These are phyloP conservation scores for Spinellus fusiger DNA, from an alignment of 192 early-diverging fungal species.

Conservation along the genomic window DNA sequence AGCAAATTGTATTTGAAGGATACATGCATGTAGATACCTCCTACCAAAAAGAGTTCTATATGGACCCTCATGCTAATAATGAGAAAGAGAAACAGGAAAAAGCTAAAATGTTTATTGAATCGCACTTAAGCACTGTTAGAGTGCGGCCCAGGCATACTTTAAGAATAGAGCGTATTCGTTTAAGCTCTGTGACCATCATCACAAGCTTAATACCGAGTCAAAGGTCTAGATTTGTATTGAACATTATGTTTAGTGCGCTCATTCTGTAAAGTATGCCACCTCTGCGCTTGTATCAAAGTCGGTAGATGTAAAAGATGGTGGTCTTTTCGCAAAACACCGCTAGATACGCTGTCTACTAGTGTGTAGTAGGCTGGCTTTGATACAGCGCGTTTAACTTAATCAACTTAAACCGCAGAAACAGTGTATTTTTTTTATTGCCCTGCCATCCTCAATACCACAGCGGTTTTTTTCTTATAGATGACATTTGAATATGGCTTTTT, in stretches of 20 bases:
- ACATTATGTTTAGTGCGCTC: slow-evolving; percentile 2
- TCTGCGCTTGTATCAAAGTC: slow-evolving; percentile 2
- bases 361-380: neutral
- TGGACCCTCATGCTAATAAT: too few relatives aligned
- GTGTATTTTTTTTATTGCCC: neutral
- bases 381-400: neutral
- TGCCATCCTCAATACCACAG: neutral
- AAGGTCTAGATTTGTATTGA: slow-evolving; percentile 1
- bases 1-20: too few relatives aligned
- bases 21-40: too few relatives aligned
- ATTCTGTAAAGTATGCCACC: neutral
- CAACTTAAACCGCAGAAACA: neutral
- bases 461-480: neutral
- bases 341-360: slow-evolving; percentile 2
- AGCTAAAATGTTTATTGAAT: too few relatives aligned
- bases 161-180: slow-evolving; percentile 5
- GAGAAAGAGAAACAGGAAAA: too few relatives aligned
- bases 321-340: slow-evolving; percentile 1
- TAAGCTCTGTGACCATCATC: neutral
- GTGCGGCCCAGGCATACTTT: too few relatives aligned
- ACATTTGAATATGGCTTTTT: neutral
- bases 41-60: too few relatives aligned
- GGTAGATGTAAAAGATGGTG: slow-evolving; percentile 2
- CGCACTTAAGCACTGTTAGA: too few relatives aligned
- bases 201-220: neutral